These are phyloP conservation scores for Ogataea paraovalis DNA, from an alignment of 805 yeast species.

Conservation along the genomic window DNA sequence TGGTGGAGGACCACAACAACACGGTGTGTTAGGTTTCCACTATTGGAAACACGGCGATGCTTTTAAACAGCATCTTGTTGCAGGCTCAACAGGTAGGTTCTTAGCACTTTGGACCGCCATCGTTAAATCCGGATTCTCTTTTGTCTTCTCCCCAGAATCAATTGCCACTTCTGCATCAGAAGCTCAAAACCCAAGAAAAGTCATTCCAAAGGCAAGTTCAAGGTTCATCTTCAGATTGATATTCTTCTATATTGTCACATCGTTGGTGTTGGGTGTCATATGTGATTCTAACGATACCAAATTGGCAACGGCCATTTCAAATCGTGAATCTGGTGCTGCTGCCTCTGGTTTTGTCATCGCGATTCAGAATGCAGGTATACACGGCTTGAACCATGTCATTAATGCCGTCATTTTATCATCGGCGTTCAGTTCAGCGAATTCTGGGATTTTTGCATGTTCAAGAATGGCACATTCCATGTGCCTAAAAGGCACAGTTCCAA, in stretches of 20 bases:
- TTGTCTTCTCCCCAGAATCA: slow-evolving; percentile 32
- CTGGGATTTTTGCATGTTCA: background rate
- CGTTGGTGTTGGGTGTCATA: slow-evolving; percentile 42
- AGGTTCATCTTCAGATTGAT: slow-evolving; percentile 12
- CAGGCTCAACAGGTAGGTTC: slow-evolving; percentile 49
- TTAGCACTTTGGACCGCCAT: slow-evolving; percentile 15
- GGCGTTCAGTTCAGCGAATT: slow-evolving; percentile 24
- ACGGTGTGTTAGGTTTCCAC: slow-evolving; percentile 46
- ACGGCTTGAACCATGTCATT: slow-evolving; percentile 34
- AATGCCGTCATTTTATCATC: slow-evolving; percentile 38
- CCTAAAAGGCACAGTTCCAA: slow-evolving; percentile 1
- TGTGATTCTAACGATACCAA: slow-evolving; percentile 32
- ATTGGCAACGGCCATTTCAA: background rate
- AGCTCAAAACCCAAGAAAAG: slow-evolving; percentile 5
- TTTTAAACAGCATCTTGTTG: slow-evolving; percentile 42
- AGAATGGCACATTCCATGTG: slow-evolving; percentile 1
- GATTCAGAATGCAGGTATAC: slow-evolving; percentile 31
- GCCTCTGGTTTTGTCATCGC: slow-evolving; percentile 41
- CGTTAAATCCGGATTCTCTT: slow-evolving; percentile 6
- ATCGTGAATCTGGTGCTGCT: slow-evolving; percentile 16
- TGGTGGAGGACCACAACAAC: slow-evolving; percentile 56
- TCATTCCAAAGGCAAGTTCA: slow-evolving; percentile 11
- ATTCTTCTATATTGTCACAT: slow-evolving; percentile 10
- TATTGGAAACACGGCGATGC: slow-evolving; percentile 29
- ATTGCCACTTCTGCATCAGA: slow-evolving; percentile 12